phyloP scores from a whole-genome alignment of 2,329 filamentous ascomycete genomes.

The Geoglossum cookeanum region DNA sequence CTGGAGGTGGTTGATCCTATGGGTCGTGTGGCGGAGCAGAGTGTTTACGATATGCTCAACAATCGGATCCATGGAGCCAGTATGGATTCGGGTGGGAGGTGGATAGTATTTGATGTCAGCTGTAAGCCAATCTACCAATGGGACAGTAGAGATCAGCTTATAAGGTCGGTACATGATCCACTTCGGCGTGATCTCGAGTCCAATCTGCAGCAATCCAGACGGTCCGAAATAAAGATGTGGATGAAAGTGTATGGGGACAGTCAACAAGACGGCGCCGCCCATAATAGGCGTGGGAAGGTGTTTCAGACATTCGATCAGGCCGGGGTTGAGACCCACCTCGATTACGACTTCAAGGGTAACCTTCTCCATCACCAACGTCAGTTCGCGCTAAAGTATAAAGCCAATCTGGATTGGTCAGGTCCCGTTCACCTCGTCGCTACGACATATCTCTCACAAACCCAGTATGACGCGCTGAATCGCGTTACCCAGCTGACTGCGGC shows the following conservation, averaged over 20 bases:
- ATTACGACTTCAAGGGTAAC: background rate
- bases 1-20: background rate
- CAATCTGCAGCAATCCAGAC: too few relatives aligned
- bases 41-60: background rate
- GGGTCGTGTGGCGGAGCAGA: background rate
- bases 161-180: too few relatives aligned
- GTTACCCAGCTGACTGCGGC: background rate
- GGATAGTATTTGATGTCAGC: background rate
- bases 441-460: too few relatives aligned
- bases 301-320: background rate
- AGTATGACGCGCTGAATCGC: background rate
- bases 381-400: background rate
- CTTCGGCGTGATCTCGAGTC: too few relatives aligned
- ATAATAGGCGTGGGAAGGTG: too few relatives aligned
- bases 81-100: background rate
- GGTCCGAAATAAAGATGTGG: too few relatives aligned
- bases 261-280: too few relatives aligned
- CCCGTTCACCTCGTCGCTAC: too few relatives aligned
- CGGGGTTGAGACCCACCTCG: background rate
- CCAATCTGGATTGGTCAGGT: background rate
- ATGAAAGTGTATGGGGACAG: too few relatives aligned
- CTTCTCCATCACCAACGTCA: background rate
- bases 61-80: background rate
- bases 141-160: background rate
- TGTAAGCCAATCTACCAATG: background rate